Base-by-base conservation (phyloP, 108 stramenopile genomes). In the Ochromonas danica region DNA sequence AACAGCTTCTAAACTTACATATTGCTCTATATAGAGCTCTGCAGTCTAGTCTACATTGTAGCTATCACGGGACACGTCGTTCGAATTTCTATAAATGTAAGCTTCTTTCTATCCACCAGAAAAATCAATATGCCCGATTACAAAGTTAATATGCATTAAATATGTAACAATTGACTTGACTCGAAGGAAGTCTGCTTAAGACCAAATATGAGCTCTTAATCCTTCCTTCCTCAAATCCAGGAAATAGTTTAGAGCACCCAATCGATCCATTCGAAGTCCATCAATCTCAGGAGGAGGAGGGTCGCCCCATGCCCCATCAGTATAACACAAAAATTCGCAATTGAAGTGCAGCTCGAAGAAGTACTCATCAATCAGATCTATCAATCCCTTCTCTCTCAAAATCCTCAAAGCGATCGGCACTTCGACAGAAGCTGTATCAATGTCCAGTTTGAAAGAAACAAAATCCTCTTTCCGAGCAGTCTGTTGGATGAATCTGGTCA, bases 271-370 rank as follows among this genome's bases (percentile, higher is more conserved):
- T 31, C 10, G 3, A 42, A 17, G 45, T 25, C 45, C 27, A 45
- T 28, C 3, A 57, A 31, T 41, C 6, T 41, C 31, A 14, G 25
- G 40, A 31, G 45, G 14, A 27, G 36, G 3, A 39, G 27, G 40
- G n/a, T 10, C 6, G n/a, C 40, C 36, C 36, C 10, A 51, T 51
- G 45, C 45, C 45, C 6, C 30, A n/a, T 33, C 72, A 14, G 27
- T 10, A 31, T 6, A 22, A 38, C 36, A 6, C 72, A 75, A 14
- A 10, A 75, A 3, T 6, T 27, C 31, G 51, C 72, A 75, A 28
- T 41, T 6, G 51, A 75, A 75, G 40, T 75, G 72, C 28, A 60
- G 27, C 72, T 75, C 72, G 40, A 75, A 75, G 51, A 33, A 75
- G 31, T 35, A 36, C 51, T 75, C 72, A 36, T 75, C 72, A 28